These are phyloP conservation scores for Aspergillus cristatus DNA, from an alignment of 495 filamentous ascomycete genomes.

Conservation along the genomic window DNA sequence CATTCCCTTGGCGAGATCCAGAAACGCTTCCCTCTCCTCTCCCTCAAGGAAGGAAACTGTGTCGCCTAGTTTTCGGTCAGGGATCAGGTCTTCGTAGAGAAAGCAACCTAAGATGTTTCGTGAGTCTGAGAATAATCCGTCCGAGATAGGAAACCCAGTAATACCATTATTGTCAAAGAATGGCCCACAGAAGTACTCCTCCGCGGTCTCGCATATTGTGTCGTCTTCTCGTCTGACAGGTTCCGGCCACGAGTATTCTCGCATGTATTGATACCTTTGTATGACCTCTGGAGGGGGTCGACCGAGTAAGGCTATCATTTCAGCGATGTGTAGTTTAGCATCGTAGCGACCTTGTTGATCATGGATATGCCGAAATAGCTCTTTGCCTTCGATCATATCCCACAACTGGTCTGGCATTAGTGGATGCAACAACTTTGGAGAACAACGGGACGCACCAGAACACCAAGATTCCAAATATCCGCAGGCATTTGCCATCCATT, in stretches of 20 bases:
- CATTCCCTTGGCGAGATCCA: slow-evolving; percentile 33
- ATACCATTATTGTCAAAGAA: slow-evolving; percentile 31
- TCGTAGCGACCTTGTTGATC: slow-evolving; percentile 22
- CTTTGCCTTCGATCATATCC: slow-evolving; percentile 41
- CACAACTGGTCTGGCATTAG: slow-evolving; percentile 32
- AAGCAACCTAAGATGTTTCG: slow-evolving; percentile 24
- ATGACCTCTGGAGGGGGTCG: slow-evolving; percentile 33
- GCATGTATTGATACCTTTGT: slow-evolving; percentile 32
- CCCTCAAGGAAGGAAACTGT: slow-evolving; percentile 21
- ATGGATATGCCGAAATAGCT: slow-evolving; percentile 34
- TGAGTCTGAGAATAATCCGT: slow-evolving; percentile 19
- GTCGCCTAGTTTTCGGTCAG: slow-evolving; percentile 23
- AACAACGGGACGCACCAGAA: slow-evolving; percentile 31
- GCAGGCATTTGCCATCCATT: slow-evolving; percentile 31
- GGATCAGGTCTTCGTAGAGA: slow-evolving; percentile 26
- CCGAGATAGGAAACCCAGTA: slow-evolving; percentile 12
- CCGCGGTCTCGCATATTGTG: slow-evolving; percentile 24
- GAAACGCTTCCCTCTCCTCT: slow-evolving; percentile 33
- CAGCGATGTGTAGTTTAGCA: slow-evolving; percentile 32
- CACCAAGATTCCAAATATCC: slow-evolving; percentile 41
- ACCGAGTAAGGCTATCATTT: slow-evolving; percentile 40
- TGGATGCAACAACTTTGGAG: slow-evolving; percentile 14
- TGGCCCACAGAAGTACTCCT: slow-evolving; percentile 30
- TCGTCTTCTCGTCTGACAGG: slow-evolving; percentile 25
- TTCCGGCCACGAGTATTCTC: slow-evolving; percentile 24